Base-by-base conservation (phyloP, 208 protist genomes). In the Acanthamoeba healyi region DNA sequence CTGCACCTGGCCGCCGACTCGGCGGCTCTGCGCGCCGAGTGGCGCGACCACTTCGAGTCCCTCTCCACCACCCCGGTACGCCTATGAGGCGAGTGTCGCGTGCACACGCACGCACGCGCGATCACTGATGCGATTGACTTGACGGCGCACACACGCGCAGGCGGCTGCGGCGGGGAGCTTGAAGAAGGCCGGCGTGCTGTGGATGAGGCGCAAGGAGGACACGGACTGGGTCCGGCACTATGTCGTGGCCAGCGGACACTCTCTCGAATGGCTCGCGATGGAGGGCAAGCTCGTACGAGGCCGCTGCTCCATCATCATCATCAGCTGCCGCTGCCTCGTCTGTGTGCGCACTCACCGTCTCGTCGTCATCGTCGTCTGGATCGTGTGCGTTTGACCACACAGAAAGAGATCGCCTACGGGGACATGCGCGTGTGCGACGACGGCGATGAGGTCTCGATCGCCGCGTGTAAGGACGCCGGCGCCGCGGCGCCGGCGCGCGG, bases 21-120 rank as follows among this genome's bases (percentile, higher is more conserved):
- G 22, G 22, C 9, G 22, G 70, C 32, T 38, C 38, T 46, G 34
- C 70, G 70, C 4, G 38, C 17, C 22, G 70, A 79, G 70, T 79
- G 70, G 70, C 70, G 40, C 70, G 70, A 40, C 70, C 46, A 49
- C 70, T 79, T 79, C 32, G 70, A 79, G 15, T 79, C 70, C 70
- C 36, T 79, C 65, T 42, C 65, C 10, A 24, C 65, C 6, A 24
- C 32, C 7, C 2, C 65, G 70, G 70, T 44, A 79, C 61, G n/a
- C n/a, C n/a, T n/a, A n/a, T n/a, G n/a, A n/a, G n/a, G n/a, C n/a
- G n/a, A n/a, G n/a, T n/a, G n/a, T n/a, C n/a, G n/a, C n/a, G n/a
- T n/a, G n/a, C n/a, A n/a, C n/a, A n/a, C n/a, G n/a, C n/a, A n/a
- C n/a, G n/a, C n/a, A n/a, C n/a, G n/a, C n/a, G n/a, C n/a, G n/a